Evolutionary conservation across 768 basidiomycete genomes (phyloP).

Genomic region (Lactarius quietus): DNA sequence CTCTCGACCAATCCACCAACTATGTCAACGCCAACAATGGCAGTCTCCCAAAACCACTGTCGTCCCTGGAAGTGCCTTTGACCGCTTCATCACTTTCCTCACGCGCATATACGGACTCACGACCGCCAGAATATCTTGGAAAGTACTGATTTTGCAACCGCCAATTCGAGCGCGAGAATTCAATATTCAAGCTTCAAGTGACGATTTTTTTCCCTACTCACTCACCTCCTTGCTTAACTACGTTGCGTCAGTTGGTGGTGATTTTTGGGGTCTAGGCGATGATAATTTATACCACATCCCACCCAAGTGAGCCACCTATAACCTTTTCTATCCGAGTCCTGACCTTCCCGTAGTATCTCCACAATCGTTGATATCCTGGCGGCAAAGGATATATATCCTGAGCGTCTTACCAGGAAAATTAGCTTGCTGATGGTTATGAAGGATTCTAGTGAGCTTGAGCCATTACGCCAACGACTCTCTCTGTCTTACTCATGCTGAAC

Average conservation of each 20-base stretch:
- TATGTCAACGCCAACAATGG: too few relatives aligned
- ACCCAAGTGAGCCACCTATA: conserved; percentile 22
- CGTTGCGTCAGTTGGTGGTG: conserved; percentile 46
- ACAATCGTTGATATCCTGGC: conserved; percentile 61
- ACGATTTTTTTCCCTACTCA: too few relatives aligned
- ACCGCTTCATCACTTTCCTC: too few relatives aligned
- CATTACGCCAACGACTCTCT: background rate
- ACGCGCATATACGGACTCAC: too few relatives aligned
- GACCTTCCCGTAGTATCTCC: conserved; percentile 34
- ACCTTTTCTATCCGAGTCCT: background rate
- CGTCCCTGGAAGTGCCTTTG: too few relatives aligned
- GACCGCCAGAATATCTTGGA: too few relatives aligned
- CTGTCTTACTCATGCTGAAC: background rate
- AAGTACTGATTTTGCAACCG: too few relatives aligned
- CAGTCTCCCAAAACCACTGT: too few relatives aligned
- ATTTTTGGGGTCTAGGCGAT: conserved; percentile 48
- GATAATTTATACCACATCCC: conserved; percentile 38
- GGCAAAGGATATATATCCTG: conserved; percentile 52
- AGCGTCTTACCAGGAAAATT: conserved; percentile 58
- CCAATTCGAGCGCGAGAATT: too few relatives aligned
- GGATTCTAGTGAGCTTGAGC: conserved; percentile 23
- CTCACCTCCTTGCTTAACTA: too few relatives aligned
- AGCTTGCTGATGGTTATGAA: conserved; percentile 48
- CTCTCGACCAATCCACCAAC: conserved; percentile 26
- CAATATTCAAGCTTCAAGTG: too few relatives aligned